phyloP scores from a whole-genome alignment of 2,329 filamentous ascomycete species.

The Hortaea werneckii region DNA sequence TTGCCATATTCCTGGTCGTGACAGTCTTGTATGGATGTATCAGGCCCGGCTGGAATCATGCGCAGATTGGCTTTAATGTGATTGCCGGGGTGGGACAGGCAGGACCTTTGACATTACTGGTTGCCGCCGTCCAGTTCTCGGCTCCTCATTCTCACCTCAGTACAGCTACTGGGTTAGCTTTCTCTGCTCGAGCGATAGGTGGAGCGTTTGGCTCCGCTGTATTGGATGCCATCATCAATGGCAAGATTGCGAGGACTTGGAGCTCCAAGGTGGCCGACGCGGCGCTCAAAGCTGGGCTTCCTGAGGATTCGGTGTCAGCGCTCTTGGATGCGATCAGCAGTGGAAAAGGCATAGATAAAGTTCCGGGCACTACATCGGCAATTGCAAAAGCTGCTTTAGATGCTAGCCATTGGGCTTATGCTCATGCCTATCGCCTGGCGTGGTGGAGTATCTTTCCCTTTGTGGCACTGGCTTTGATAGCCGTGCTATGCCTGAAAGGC shows the following conservation, averaged over 20 bases:
- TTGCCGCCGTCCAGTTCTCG: conserved; percentile 45
- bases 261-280: conserved; percentile 31
- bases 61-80: conserved; percentile 41
- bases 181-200: conserved; percentile 44
- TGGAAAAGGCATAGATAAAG: conserved; percentile 23
- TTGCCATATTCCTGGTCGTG: conserved; percentile 39
- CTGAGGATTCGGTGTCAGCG: conserved; percentile 26
- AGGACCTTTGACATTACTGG: conserved; percentile 41
- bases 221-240: conserved; percentile 43
- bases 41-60: conserved; percentile 33
- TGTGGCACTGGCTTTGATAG: conserved; percentile 38
- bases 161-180: conserved; percentile 44
- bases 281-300: conserved; percentile 35
- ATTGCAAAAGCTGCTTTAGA: conserved; percentile 31
- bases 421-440: conserved; percentile 39
- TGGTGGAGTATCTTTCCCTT: conserved; percentile 45
- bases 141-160: conserved; percentile 44
- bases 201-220: conserved; percentile 45
- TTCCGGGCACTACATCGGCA: conserved; percentile 29
- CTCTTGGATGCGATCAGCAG: conserved; percentile 32
- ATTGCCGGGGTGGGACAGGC: conserved; percentile 41
- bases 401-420: conserved; percentile 38
- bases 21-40: conserved; percentile 40
- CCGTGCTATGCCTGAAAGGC: conserved; percentile 36
- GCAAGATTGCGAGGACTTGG: conserved; percentile 34